Evolutionary conservation across 441 rosid species (phyloP), one percentile per base, ranked within the genome.

Genomic region (Lepidium campestre): DNA sequence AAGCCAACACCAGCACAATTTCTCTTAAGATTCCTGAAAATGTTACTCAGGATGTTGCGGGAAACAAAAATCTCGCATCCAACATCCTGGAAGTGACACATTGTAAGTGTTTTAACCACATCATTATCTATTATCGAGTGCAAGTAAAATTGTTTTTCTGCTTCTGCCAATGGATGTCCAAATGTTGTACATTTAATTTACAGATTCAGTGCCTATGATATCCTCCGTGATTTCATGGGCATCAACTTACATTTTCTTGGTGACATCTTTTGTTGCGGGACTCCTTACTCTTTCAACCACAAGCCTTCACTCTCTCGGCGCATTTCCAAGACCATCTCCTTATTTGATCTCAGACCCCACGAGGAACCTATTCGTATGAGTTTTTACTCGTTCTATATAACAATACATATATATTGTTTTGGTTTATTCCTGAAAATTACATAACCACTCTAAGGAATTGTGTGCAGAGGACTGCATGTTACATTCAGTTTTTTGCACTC

Each of bases 401-500:
- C 10, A 9, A 7, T 10, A 29, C 23, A 39, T 15, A 20, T 36
- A 32, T 23, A 6, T 37, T 9, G 22, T 11, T 6, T 46, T 35
- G 22, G 29, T 48, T 14, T 56, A 6, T n/a, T 4, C 37, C 13
- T 73, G 61, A 13, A 42, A 12, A 65, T 64, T 45, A 29, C 2
- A 57, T 41, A 9, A 19, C 2, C 60, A 63, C 18, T 13, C 5
- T 50, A 12, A 31, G 34, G 18, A 40, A 46, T 9, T 40, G 29
- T 71, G 34, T 40, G 62, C 90, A 93, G 97, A 89, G 93, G 84
- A 84, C 75, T 40, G 93, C 85, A 12, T 86, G 93, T 81, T 65
- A 89, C 89, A 79, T 93, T 78, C 99, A 93, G 81, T 83, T 89
- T 47, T 91, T 93, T 71, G 99, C 99, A 18, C 76, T 93, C 39